Percentiles rank a stretch among this genome's conserved stretches.
phyloP scores from a whole-genome alignment of 2,329 filamentous ascomycete genomes.

The Cladosporium velox region DNA sequence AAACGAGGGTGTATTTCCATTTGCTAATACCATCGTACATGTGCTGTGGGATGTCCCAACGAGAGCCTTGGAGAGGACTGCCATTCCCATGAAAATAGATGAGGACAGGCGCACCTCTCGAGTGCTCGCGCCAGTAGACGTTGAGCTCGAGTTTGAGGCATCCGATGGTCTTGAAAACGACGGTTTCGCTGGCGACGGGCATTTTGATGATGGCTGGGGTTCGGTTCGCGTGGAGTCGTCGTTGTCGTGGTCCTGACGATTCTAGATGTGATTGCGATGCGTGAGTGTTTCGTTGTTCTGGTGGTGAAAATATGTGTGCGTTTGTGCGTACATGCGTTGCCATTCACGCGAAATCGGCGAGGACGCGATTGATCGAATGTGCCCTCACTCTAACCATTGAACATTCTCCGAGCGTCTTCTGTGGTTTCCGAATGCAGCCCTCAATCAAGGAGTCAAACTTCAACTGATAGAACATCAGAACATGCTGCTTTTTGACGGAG shows the following conservation, averaged over 20 bases:
- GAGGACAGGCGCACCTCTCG: conserved; percentile 25
- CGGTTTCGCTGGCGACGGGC: too few relatives aligned
- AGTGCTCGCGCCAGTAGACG: conserved; percentile 26
- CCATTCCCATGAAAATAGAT: conserved; percentile 32
- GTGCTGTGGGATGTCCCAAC: conserved; percentile 29
- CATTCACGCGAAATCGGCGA: not conserved
- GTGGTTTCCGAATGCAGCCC: not conserved
- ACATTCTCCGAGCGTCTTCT: not conserved
- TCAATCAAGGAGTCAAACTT: not conserved
- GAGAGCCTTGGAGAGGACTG: conserved; percentile 35
- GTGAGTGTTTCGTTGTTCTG: not conserved
- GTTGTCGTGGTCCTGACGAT: too few relatives aligned
- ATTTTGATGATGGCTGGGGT: too few relatives aligned
- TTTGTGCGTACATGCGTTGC: not conserved
- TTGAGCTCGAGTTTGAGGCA: conserved; percentile 18
- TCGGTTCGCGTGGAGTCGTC: too few relatives aligned
- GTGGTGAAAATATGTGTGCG: not conserved
- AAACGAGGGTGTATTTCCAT: conserved; percentile 32
- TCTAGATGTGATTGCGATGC: too few relatives aligned
- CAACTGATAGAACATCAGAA: not conserved
- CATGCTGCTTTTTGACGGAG: not conserved
- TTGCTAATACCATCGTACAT: conserved; percentile 30
- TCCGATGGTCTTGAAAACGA: too few relatives aligned
- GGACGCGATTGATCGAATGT: not conserved
- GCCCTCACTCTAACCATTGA: not conserved